Base-by-base conservation (phyloP, 2,329 filamentous ascomycete genomes). In the Talaromyces amestolkiae region DNA sequence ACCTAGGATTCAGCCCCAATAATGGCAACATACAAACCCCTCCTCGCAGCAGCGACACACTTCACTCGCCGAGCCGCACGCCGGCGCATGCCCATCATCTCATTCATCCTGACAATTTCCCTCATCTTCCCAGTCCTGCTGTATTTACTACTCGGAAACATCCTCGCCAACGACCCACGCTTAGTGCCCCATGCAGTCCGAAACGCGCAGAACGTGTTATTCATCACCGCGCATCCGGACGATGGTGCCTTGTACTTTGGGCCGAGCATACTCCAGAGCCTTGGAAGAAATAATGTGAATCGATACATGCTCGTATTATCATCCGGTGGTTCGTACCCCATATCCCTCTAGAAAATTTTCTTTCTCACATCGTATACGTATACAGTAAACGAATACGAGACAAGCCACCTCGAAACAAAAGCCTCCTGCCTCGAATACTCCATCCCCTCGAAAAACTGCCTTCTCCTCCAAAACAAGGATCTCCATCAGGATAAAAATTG, bases 171-270 rank as follows among this genome's bases (percentile, higher is more conserved):
- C 45, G 76, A 78, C 65, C 75, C 76, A 17, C 70, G 77, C 5
- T 69, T 80, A 51, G 72, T 79, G 1, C 77, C 78, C 7, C 68
- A 71, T 0, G 73, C 74, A 59, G 72, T 80, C 24, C 71, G 73
- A 15, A 66, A 67, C 56, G 74, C 77, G 17, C 75, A 72, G 53
- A 79, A 74, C 67, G 66, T 79, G 11, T 66, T 80, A 27, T 71
- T 80, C 24, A 76, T 80, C 13, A 80, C 78, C 15, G 77, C 78
- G 70, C 70, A 71, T 49, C 69, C 70, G n/a, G 70, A 74, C 61
- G 72, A 74, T 47, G 71, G 73, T 49, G 70, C 67, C 31, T 51
- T 74, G 39, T 74, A 72, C 69, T 74, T 74, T 63, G 68, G 69
- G 3, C 72, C 72, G 1, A 72, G 68, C 37, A 70, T 72, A n/a